Base-by-base conservation (phyloP, 306 rosid species). In the Rosa lucieae region DNA sequence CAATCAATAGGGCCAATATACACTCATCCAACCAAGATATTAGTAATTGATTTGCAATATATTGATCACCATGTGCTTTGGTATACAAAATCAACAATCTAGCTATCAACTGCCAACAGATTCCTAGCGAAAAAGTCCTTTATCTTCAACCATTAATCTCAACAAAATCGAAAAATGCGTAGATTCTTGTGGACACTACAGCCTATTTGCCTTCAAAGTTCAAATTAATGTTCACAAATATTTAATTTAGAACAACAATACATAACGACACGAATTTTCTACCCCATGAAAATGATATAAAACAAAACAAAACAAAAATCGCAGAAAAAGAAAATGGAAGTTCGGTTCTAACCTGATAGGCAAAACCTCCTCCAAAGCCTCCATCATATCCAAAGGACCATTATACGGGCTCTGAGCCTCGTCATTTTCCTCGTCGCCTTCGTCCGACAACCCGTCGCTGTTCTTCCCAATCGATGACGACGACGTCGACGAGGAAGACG, bases 361-460 rank as follows among this genome's bases (percentile, higher is more conserved):
- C 53, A 94, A 88, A 78, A 84, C 97, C 75, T 94, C 92, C 83
- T 92, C 97, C 52, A 94, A 79, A 7, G 90, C 75, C 46, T 92
- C 92, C 97, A 92, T 91, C 92, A 84, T 74, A 70, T 92, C 83
- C 32, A 91, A 49, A 47, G 98, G 83, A 1, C 80, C 89, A 17
- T 84, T 89, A 42, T 91, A 92, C 5, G 89, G 75, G 81, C 99
- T 95, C 81, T 95, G 82, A 76, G 82, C 99, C 85, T 92, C 99
- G 17, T 76, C 71, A 67, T 86, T 84, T 75, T 88, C 87, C 8
- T 88, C 89, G 3, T 86, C 91, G 17, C 65, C 91, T 48, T 23
- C 89, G 10, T 43, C 89, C 67, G 79, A 82, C 1, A 89, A 90
- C 74, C 61, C 73, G 79, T 92, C 99, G 79, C 99, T 95, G 81